Evolutionary conservation across 2,329 filamentous ascomycete species (phyloP).

Genomic region (Aspergillus spinulosporus): DNA sequence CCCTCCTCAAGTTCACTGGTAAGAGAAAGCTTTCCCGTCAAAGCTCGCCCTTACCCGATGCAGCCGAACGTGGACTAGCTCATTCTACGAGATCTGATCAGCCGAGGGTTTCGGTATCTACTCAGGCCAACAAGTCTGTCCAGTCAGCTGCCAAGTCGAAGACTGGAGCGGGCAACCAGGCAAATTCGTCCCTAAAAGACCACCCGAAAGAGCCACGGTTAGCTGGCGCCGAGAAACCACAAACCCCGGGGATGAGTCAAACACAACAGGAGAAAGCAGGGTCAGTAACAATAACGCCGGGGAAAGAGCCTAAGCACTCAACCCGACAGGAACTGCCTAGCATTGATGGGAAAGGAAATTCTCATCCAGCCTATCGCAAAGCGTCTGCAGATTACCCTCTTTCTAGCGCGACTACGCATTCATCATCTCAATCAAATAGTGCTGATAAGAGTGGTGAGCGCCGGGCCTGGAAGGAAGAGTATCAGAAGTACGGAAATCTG

Average conservation of each 20-base stretch:
- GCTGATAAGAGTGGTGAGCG: constrained; percentile 38
- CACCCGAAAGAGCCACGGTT: constrained; percentile 37
- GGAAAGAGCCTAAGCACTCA: constrained; percentile 42
- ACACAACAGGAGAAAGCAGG: constrained; percentile 28
- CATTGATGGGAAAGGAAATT: constrained; percentile 43
- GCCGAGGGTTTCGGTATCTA: constrained; percentile 18
- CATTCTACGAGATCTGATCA: constrained; percentile 23
- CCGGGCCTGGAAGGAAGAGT: constrained; percentile 46
- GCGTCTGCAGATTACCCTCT: constrained; percentile 27
- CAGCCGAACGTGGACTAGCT: constrained; percentile 23
- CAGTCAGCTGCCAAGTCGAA: constrained; percentile 22
- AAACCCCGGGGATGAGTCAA: constrained; percentile 41
- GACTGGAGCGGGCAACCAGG: constrained; percentile 26
- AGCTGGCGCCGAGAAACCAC: constrained; percentile 35
- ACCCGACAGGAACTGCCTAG: constrained; percentile 45
- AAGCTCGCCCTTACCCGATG: constrained; percentile 28
- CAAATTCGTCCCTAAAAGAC: constrained; percentile 32
- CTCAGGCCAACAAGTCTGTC: constrained; percentile 22
- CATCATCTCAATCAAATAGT: constrained; percentile 30
- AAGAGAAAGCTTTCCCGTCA: constrained; percentile 35
- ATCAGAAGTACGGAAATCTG: constrained; percentile 43
- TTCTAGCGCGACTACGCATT: constrained; percentile 24
- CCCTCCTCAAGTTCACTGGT: constrained; percentile 45
- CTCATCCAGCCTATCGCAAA: constrained; percentile 31
- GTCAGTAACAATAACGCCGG: constrained; percentile 41